Evolutionary conservation across 73 alveolate species (phyloP), one percentile per base, ranked within the genome.

Genomic region (Paramecium caudatum): DNA sequence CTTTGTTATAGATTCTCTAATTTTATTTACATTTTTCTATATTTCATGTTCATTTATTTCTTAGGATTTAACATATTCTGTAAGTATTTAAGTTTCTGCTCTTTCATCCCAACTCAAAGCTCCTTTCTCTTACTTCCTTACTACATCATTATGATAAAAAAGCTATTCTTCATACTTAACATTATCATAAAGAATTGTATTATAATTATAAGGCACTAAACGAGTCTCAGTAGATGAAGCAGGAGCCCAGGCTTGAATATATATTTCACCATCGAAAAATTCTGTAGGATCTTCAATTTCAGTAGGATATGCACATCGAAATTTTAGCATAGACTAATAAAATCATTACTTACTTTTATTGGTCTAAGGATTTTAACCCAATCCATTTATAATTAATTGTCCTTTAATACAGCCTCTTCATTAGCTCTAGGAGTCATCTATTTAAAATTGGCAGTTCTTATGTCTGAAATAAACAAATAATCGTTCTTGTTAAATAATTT

Each of bases 401-500:
- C 88, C 43, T 43, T 17, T 39, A 74, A 43, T 12, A 74, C 88
- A 17, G 88, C 88, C 32, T 74, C 9, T 25, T 74, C 88, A 45
- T 74, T 74, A 21, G 36, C 88, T 9, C 36, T 7, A 10, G 88
- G 68, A 27, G 88, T 41, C 88, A 74, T 74, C 27, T 47, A 37
- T 74, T 43, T 36, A 74, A 41, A 74, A 45, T 74, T 74, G 68
- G 88, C 88, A n/a, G 88, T 74, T 74, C 88, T 45, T 15, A 74
- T 74, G 68, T 74, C 88, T 74, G 88, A 74, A 10, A 74, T 74
- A 45, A 74, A 45, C 17, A 74, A 10, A 45, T 74, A 74, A 43
- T 74, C 88, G 32, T 45, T 45, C 88, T 74, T 41, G 39, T 41
- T 74, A 37, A 74, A 21, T 74, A 74, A 74, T 41, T 74, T 21